A percentile compares a stretch with the other conserved stretches of the same genome.
These are phyloP conservation scores for Ophiocordyceps camponoti-rufipedis DNA, from an alignment of 2,329 filamentous ascomycete species.

Conservation along the genomic window DNA sequence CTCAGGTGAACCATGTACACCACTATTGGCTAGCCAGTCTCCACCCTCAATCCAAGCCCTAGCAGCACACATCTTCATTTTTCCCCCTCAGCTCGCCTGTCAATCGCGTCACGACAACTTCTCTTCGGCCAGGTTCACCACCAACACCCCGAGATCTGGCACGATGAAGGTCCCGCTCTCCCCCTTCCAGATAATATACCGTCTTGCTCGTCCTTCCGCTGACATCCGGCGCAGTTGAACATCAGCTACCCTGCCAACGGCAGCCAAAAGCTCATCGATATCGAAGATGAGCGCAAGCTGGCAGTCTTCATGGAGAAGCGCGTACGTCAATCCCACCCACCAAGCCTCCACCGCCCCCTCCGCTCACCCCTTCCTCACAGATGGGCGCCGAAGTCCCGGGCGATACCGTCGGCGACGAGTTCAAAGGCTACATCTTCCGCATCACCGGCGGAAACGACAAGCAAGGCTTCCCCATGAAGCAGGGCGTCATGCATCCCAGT, in stretches of 20 bases:
- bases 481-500: slow-evolving; percentile 97
- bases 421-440: slow-evolving; percentile 99
- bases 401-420: slow-evolving; percentile 94
- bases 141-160: slow-evolving; percentile 23
- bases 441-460: slow-evolving; percentile 99
- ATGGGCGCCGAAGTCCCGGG: slow-evolving; percentile 86
- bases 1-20: too few relatives aligned
- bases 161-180: slow-evolving; percentile 29
- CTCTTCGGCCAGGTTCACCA: slow-evolving; percentile 20
- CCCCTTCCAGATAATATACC: too few relatives aligned
- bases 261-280: slow-evolving; percentile 97
- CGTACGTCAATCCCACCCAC: slow-evolving; percentile 31
- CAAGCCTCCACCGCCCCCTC: neutral
- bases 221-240: slow-evolving; percentile 33
- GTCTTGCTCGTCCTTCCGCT: too few relatives aligned
- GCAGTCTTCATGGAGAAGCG: slow-evolving; percentile 98
- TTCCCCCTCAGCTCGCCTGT: slow-evolving; percentile 6
- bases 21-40: slow-evolving; percentile 15
- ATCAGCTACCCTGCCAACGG: slow-evolving; percentile 91
- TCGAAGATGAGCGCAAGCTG: slow-evolving; percentile 99
- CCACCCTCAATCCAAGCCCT: slow-evolving; percentile 15
- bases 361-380: slow-evolving; percentile 17
- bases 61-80: slow-evolving; percentile 24
- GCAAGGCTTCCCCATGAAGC: slow-evolving; percentile 99
- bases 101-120: slow-evolving; percentile 14